Evolutionary conservation across 2,329 filamentous ascomycete species (phyloP), one percentile per base, ranked within the genome.

Genomic region (Monilinia aucupariae): DNA sequence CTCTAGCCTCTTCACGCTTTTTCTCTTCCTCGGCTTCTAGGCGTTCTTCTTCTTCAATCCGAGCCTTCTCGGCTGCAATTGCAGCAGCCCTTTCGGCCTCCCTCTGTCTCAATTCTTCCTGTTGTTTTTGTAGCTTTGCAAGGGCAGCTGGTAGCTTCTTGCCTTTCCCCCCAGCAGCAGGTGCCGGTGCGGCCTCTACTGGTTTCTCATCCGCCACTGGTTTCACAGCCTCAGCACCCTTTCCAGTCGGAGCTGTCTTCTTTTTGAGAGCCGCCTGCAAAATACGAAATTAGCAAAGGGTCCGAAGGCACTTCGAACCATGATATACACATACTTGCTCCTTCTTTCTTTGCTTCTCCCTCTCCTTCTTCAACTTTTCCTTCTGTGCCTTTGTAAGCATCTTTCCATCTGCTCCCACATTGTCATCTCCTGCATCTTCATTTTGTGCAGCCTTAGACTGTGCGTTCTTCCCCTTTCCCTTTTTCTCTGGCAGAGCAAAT

Each of bases 301-400:
- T 60, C 27, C 34, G 45, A 62, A n/a, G 22, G 37, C n/a, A 51
- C 41, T 22, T 25, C 41, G 32, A 58, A 20, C 1, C 10, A 47
- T 30, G 39, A 15, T 51, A 58, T 47, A 4, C 12, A 74, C 80
- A 64, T 76, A 94, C 91, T 85, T 97, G 89, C 78, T 99, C 94
- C 85, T 92, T 99, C 81, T 99, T 99, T 69, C 92, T 84, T 79
- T 94, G 90, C 85, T 99, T 99, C 81, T 99, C 94, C 66, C 91
- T 87, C 80, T 99, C 94, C 80, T 97, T 99, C 83, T 93, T 97
- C 73, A 93, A 82, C 78, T 91, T 96, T 76, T 99, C 94, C 80
- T 99, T 99, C 80, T 99, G 92, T 64, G 96, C 94, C 84, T 97
- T 99, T 47, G 91, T 96, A 79, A 97, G 86, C 55, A 97, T 82